A percentile compares a stretch with the other conserved stretches of the same genome.
phyloP scores from a whole-genome alignment of 371 early-diverging fungal genomes.

The Paraphysoderma sedebokerense region DNA sequence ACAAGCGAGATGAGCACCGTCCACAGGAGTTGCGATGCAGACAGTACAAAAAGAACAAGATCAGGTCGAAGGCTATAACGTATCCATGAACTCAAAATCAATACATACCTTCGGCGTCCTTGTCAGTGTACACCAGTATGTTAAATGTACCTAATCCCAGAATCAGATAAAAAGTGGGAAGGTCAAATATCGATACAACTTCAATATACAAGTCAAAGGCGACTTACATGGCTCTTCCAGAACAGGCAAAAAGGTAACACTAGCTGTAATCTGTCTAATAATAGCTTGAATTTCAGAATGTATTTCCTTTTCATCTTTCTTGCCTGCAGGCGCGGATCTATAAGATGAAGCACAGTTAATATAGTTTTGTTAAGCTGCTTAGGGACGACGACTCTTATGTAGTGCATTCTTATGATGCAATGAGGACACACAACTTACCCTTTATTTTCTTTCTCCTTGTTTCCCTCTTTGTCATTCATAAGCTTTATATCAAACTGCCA shows the following conservation, averaged over 20 bases:
- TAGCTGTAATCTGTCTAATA: conserved; percentile 75
- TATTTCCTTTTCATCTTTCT: conserved; percentile 46
- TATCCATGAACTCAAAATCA: too few species aligned
- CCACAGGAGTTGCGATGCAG: too few species aligned
- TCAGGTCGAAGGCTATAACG: too few species aligned
- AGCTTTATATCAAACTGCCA: conserved; percentile 85
- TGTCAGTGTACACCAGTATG: conserved; percentile 71
- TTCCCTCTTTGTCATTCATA: conserved; percentile 11
- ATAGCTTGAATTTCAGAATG: conserved; percentile 65
- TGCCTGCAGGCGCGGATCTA: too few species aligned
- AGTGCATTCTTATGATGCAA: neutral
- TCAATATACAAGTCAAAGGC: too few species aligned
- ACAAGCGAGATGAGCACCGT: too few species aligned
- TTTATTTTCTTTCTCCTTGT: conserved; percentile 5
- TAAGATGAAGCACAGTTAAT: too few species aligned
- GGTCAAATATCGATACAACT: neutral
- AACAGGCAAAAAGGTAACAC: conserved; percentile 73
- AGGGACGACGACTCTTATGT: neutral
- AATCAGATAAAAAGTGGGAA: neutral
- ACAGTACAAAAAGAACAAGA: too few species aligned
- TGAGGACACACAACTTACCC: neutral
- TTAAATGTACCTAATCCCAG: conserved; percentile 53
- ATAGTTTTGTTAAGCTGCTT: too few species aligned
- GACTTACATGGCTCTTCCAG: conserved; percentile 65
- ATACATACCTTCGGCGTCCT: conserved; percentile 62